Evolutionary conservation across 139 green algal species (phyloP).

Genomic region (Ettlia oleoabundans): DNA sequence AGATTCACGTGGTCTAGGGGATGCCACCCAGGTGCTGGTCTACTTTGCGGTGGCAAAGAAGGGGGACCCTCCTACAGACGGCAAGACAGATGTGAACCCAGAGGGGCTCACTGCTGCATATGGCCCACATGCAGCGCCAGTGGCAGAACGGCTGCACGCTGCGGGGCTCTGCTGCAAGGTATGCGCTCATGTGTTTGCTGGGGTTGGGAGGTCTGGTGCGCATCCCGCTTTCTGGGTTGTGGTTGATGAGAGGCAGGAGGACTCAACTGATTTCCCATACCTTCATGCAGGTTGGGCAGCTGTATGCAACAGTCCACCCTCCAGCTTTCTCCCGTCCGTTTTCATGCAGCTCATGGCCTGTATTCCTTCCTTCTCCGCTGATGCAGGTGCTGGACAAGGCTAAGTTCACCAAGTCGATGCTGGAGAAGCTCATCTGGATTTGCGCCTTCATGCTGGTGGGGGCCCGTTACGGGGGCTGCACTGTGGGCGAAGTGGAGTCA

Average conservation of each 20-base stretch:
- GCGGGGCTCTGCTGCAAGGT: conserved; percentile 93
- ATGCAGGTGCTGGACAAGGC: conserved; percentile 69
- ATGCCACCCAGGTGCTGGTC: conserved; percentile 94
- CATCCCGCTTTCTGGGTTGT: no score
- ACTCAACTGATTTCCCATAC: no score
- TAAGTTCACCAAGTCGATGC: conserved; percentile 86
- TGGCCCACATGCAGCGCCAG: conserved; percentile 82
- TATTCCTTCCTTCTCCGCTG: neutral
- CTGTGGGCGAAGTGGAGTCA: conserved; percentile 89
- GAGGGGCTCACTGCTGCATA: conserved; percentile 94
- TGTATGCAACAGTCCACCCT: no score
- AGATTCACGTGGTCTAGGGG: conserved; percentile 76
- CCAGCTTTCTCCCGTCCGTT: no score
- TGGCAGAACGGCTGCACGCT: conserved; percentile 79
- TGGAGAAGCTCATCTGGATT: conserved; percentile 99
- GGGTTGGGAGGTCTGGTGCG: neutral
- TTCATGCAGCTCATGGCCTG: neutral
- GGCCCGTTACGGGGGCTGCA: conserved; percentile 72
- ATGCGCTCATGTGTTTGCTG: neutral
- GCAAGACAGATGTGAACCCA: conserved; percentile 95
- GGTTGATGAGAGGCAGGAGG: no score
- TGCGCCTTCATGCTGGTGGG: conserved; percentile 96
- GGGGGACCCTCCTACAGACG: conserved; percentile 88
- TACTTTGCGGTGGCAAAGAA: conserved; percentile 99
- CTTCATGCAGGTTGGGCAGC: neutral